Evolutionary conservation across 1,139 yeast genomes (phyloP).

Genomic region (Sugiyamaella pinicola): DNA sequence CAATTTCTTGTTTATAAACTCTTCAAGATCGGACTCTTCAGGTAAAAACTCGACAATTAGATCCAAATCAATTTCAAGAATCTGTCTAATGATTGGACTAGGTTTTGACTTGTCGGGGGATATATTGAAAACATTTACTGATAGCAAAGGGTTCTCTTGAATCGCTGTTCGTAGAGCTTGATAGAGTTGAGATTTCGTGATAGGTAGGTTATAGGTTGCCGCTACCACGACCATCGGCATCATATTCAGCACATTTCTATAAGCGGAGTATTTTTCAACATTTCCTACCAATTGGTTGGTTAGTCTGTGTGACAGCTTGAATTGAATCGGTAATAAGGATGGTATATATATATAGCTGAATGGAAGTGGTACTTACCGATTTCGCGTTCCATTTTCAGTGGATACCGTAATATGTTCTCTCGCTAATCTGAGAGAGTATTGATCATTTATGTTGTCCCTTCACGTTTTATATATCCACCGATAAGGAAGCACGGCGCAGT

Average conservation of each 20-base stretch:
- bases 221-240: slow-evolving; percentile 28
- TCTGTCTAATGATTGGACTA: slow-evolving; percentile 15
- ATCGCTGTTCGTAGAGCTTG: slow-evolving; percentile 26
- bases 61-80: slow-evolving; percentile 23
- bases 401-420: too few species aligned
- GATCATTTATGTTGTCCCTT: too few species aligned
- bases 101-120: slow-evolving; percentile 2
- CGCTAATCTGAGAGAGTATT: too few species aligned
- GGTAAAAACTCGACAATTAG: slow-evolving; percentile 22
- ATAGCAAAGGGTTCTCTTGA: slow-evolving; percentile 21
- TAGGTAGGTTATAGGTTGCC: slow-evolving; percentile 22
- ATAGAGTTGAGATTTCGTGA: slow-evolving; percentile 23
- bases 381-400: slow-evolving; percentile 16
- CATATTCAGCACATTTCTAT: slow-evolving; percentile 20
- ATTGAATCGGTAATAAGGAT: slow-evolving; percentile 1
- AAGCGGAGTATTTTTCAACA: slow-evolving; percentile 28
- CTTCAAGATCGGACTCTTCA: slow-evolving; percentile 18
- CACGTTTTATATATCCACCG: too few species aligned
- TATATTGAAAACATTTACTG: slow-evolving; percentile 20
- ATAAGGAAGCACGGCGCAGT: too few species aligned
- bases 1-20: slow-evolving; percentile 20
- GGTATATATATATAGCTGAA: not conserved
- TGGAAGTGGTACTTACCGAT: slow-evolving; percentile 7
- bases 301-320: too few species aligned
- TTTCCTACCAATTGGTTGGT: slow-evolving; percentile 17